These are phyloP conservation scores for Talaromyces sp. DNA, from an alignment of 2,329 filamentous ascomycete genomes.

Conservation along the genomic window DNA sequence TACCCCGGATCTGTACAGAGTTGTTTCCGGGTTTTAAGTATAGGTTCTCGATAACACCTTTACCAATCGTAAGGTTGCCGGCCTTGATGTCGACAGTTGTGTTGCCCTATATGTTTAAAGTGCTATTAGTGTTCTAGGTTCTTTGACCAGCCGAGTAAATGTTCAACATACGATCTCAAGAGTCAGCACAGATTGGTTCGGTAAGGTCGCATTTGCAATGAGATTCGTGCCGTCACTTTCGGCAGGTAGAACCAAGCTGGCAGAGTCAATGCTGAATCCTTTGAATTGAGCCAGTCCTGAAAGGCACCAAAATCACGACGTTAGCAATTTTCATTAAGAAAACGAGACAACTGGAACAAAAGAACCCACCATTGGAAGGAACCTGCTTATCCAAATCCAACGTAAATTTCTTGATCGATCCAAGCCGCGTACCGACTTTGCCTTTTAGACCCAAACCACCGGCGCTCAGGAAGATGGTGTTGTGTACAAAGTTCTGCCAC, in stretches of 20 bases:
- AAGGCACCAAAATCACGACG: neutral
- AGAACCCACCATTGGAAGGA: constrained; percentile 34
- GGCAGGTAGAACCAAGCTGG: constrained; percentile 46
- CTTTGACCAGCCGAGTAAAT: neutral
- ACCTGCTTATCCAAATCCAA: constrained; percentile 38
- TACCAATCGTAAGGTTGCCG: constrained; percentile 50
- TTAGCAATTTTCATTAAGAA: neutral
- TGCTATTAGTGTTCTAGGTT: neutral
- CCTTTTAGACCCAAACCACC: constrained; percentile 31
- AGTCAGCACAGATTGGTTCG: constrained; percentile 58
- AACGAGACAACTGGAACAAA: neutral
- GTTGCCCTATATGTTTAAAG: constrained; percentile 42
- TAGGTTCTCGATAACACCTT: constrained; percentile 50
- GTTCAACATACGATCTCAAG: constrained; percentile 46
- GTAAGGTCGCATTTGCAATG: constrained; percentile 53
- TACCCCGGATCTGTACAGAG: constrained; percentile 49
- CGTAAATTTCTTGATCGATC: constrained; percentile 32
- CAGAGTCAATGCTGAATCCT: constrained; percentile 50
- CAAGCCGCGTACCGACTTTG: constrained; percentile 32
- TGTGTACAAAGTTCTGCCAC: constrained; percentile 36
- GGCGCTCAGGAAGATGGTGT: constrained; percentile 31
- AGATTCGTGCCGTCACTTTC: constrained; percentile 53
- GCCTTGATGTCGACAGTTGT: constrained; percentile 54
- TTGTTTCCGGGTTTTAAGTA: constrained; percentile 56
- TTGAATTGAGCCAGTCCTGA: constrained; percentile 55